These are phyloP conservation scores for Trametopsis cervina DNA, from an alignment of 768 basidiomycete species.

Conservation along the genomic window DNA sequence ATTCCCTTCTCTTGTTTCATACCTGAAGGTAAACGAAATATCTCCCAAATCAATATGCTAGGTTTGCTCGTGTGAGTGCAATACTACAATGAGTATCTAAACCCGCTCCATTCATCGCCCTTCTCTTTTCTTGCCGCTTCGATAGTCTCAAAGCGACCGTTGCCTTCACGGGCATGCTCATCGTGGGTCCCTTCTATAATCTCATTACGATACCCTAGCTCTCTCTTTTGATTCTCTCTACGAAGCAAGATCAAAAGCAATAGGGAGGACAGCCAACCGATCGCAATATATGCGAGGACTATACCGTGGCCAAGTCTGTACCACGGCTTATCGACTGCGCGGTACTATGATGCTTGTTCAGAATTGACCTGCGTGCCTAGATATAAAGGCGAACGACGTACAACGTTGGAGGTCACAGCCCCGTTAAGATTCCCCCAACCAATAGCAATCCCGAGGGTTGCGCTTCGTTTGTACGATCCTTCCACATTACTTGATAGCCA, in stretches of 20 bases:
- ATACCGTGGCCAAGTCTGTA: conserved; percentile 65
- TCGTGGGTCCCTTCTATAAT: conserved; percentile 46
- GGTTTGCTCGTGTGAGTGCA: not conserved
- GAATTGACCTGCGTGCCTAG: not conserved
- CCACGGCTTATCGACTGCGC: conserved; percentile 56
- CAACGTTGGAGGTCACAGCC: conserved; percentile 60
- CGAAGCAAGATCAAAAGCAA: conserved; percentile 41
- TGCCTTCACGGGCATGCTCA: conserved; percentile 35
- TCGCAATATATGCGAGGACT: conserved; percentile 60
- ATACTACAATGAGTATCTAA: conserved; percentile 57
- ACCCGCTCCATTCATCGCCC: conserved; percentile 75
- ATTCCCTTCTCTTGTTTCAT: not conserved
- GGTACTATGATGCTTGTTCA: conserved; percentile 40
- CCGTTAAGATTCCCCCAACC: conserved; percentile 67
- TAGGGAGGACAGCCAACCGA: conserved; percentile 51
- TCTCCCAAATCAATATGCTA: not conserved
- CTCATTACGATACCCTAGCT: conserved; percentile 64
- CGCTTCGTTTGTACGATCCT: conserved; percentile 67
- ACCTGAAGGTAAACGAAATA: not conserved
- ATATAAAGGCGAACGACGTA: conserved; percentile 26
- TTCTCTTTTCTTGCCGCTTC: conserved; percentile 53
- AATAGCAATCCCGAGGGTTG: conserved; percentile 64
- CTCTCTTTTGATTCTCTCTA: conserved; percentile 54
- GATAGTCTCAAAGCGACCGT: conserved; percentile 47
- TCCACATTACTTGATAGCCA: conserved; percentile 73